Evolutionary conservation across 2,329 filamentous ascomycete genomes (phyloP).

Genomic region (Aureobasidium sp.): DNA sequence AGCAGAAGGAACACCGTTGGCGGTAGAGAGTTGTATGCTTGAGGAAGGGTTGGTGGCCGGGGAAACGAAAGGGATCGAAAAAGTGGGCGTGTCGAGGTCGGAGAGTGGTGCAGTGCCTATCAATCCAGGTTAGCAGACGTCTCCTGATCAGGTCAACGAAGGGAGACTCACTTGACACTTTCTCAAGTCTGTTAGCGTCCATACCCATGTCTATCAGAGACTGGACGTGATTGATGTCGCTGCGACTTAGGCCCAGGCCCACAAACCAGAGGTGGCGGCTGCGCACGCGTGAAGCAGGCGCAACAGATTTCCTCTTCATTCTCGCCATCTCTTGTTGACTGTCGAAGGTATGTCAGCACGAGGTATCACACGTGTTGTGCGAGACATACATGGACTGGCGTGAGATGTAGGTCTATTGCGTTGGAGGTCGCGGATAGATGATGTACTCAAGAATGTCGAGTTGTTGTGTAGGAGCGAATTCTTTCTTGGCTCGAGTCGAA

Average conservation of each 20-base stretch:
- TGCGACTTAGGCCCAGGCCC: background rate
- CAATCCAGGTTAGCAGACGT: background rate
- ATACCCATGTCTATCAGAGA: background rate
- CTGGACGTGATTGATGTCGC: background rate
- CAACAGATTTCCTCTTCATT: background rate
- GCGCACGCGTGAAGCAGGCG: background rate
- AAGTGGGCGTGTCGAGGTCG: too few species aligned
- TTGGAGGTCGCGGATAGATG: too few species aligned
- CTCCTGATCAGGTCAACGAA: background rate
- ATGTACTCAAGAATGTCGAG: too few species aligned
- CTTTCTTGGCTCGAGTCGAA: too few species aligned
- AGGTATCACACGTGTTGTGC: background rate
- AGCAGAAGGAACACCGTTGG: background rate
- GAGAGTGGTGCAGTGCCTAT: background rate
- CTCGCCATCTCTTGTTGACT: background rate
- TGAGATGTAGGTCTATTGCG: background rate
- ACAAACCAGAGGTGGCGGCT: background rate
- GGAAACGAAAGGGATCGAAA: too few species aligned
- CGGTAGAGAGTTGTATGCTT: background rate
- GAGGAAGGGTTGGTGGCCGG: too few species aligned
- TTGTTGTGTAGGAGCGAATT: too few species aligned
- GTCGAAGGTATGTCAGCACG: background rate
- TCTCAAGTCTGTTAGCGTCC: background rate
- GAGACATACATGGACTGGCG: background rate
- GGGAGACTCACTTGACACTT: background rate